phyloP scores from a whole-genome alignment of 208 protist species.

The Acanthamoeba sp. region DNA sequence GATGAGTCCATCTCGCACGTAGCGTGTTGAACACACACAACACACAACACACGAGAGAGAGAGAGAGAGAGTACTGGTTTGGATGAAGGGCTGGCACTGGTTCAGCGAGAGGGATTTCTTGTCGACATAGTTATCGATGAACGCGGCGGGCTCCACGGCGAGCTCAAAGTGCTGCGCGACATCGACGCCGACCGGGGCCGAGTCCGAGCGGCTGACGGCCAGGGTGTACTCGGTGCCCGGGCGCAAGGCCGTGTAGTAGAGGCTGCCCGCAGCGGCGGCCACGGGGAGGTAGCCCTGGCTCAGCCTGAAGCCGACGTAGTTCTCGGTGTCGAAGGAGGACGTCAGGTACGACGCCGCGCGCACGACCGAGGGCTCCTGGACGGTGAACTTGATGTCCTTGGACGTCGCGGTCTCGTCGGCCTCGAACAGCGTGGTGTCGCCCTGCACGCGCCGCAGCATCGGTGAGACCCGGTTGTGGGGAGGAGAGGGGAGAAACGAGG shows the following conservation, averaged over 20 bases:
- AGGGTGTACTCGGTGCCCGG: background rate
- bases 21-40: too few relatives aligned
- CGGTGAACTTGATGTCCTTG: slow-evolving; percentile 50
- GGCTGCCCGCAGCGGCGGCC: background rate
- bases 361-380: background rate
- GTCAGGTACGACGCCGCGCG: background rate
- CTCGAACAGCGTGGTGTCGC: slow-evolving; percentile 37
- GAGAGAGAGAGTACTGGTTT: background rate
- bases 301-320: slow-evolving; percentile 9
- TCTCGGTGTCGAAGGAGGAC: background rate
- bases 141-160: slow-evolving; percentile 6
- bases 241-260: background rate
- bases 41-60: too few relatives aligned
- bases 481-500: background rate
- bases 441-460: background rate
- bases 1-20: too few relatives aligned
- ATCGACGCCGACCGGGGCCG: background rate
- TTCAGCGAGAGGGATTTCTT: background rate
- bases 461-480: background rate
- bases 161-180: slow-evolving; percentile 29
- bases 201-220: background rate
- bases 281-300: background rate
- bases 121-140: slow-evolving; percentile 13
- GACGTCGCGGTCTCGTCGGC: background rate
- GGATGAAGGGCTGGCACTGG: background rate